These are phyloP conservation scores for Zygoascus flipseniorum DNA, from an alignment of 805 yeast genomes.

Conservation along the genomic window DNA sequence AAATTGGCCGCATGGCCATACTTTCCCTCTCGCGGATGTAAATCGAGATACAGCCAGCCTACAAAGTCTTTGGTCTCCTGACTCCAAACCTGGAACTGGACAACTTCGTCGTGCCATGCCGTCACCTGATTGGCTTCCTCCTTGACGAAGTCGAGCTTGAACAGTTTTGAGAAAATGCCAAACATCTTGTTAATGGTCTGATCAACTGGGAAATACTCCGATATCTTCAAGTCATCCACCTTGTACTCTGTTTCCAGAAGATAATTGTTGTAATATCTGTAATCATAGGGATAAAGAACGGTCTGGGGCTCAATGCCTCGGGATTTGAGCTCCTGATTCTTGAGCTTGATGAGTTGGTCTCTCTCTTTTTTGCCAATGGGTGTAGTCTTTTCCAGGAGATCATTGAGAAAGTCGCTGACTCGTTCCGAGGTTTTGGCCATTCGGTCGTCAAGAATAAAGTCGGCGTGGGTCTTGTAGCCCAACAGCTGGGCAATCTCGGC, in stretches of 20 bases:
- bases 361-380: constrained; percentile 55
- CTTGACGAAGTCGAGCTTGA: constrained; percentile 58
- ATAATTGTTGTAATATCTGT: constrained; percentile 54
- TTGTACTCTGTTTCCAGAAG: constrained; percentile 59
- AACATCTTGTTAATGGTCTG: constrained; percentile 63
- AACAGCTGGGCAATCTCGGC: constrained; percentile 51
- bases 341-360: constrained; percentile 40
- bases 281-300: constrained; percentile 62
- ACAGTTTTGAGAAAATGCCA: constrained; percentile 57
- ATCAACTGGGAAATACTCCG: constrained; percentile 72
- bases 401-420: constrained; percentile 54
- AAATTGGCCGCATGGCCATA: constrained; percentile 87
- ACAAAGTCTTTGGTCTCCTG: constrained; percentile 51
- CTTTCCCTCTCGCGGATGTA: constrained; percentile 81
- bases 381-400: constrained; percentile 48
- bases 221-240: constrained; percentile 62
- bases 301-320: constrained; percentile 35
- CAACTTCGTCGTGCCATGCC: constrained; percentile 76
- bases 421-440: constrained; percentile 66
- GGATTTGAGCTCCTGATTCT: constrained; percentile 41
- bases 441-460: constrained; percentile 62
- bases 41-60: constrained; percentile 73
- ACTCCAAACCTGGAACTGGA: constrained; percentile 56
- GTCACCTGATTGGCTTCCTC: constrained; percentile 30
- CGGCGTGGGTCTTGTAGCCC: constrained; percentile 64